Evolutionary conservation across 2,329 filamentous ascomycete species (phyloP), one percentile per base, ranked within the genome.

Genomic region (Cytospora piceae): DNA sequence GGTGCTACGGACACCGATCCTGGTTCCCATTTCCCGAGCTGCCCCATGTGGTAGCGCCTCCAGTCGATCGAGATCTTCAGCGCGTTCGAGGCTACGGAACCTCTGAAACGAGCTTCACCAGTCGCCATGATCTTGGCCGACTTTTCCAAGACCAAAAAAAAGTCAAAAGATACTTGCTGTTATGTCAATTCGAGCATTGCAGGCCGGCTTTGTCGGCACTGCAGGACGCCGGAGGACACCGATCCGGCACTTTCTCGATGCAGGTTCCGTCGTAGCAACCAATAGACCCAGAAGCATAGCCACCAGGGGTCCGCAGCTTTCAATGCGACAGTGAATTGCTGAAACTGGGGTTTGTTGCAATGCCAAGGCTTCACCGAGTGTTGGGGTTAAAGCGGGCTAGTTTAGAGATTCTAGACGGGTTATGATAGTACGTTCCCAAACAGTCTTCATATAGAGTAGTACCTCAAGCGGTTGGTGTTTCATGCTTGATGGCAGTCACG

Each of bases 401-500:
- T 14, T 69, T 63, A 80, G 27, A 49, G 1, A 22, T n/a, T 22
- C 42, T 49, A 49, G 42, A 49, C 42, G 5, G 12, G 11, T 22
- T 8, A 37, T 37, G 22, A 14, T 12, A 20, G 9, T 22, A 22
- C n/a, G 4, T 1, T 20, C 20, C n/a, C 15, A 24, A 8, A 49
- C 5, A 24, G 46, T n/a, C 46, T 32, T 57, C 51, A 32, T 49
- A 31, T 15, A 20, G 7, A 11, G 20, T 31, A 22, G 17, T 57
- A 31, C 82, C 80, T 65, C 86, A 83, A 55, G 83, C 77, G 72
- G 90, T 91, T 29, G 88, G 87, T 39, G 87, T 88, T 34, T 90
- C 90, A 77, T 87, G 92, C 77, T 91, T 91, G 68, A 95, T 86
- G 78, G 93, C 91, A 65, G 80, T 83, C 32, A 94, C 91, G 74